Conservation (phyloP, 2,329 filamentous ascomycete species). For the Xylariales sp. region DNA sequence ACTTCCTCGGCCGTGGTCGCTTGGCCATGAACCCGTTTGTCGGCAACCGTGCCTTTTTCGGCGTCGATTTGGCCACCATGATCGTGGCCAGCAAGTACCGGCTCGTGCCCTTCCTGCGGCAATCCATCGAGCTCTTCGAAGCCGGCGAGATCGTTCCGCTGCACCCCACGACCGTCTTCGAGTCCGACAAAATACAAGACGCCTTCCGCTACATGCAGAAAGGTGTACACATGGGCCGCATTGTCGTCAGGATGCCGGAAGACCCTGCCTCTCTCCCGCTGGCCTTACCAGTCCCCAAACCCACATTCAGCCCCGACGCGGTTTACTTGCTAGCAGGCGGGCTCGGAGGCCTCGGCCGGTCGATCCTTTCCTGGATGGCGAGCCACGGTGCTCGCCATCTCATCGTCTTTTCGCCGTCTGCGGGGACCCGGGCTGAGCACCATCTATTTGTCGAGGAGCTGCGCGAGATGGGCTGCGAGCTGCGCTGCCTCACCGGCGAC, state of each 20-base stretch:
- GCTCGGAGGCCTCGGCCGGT: slow-evolving; percentile 8
- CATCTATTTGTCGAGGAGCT: neutral
- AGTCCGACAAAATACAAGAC: slow-evolving; percentile 15
- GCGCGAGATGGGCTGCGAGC: slow-evolving; percentile 1
- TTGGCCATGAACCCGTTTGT: slow-evolving; percentile 31
- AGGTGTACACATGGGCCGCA: slow-evolving; percentile 30
- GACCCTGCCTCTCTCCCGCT: neutral
- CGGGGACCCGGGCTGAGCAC: neutral
- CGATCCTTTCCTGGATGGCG: slow-evolving; percentile 5
- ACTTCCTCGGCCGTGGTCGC: slow-evolving; percentile 22
- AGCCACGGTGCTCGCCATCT: slow-evolving; percentile 6
- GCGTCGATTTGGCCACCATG: slow-evolving; percentile 2
- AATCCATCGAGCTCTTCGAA: slow-evolving; percentile 12
- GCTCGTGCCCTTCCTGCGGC: neutral
- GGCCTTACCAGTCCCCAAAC: neutral
- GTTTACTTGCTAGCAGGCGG: slow-evolving; percentile 8
- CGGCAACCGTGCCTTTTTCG: slow-evolving; percentile 3
- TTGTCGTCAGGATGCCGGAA: slow-evolving; percentile 17
- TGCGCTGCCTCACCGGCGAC: neutral
- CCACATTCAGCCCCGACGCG: neutral
- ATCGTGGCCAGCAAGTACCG: neutral
- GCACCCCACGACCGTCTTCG: slow-evolving; percentile 16
- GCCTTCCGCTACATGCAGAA: slow-evolving; percentile 30
- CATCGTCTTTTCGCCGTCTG: slow-evolving; percentile 4
- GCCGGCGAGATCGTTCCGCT: slow-evolving; percentile 15